These are phyloP conservation scores for Sordariomycetes sp. DNA, from an alignment of 2,329 filamentous ascomycete species.

Conservation along the genomic window DNA sequence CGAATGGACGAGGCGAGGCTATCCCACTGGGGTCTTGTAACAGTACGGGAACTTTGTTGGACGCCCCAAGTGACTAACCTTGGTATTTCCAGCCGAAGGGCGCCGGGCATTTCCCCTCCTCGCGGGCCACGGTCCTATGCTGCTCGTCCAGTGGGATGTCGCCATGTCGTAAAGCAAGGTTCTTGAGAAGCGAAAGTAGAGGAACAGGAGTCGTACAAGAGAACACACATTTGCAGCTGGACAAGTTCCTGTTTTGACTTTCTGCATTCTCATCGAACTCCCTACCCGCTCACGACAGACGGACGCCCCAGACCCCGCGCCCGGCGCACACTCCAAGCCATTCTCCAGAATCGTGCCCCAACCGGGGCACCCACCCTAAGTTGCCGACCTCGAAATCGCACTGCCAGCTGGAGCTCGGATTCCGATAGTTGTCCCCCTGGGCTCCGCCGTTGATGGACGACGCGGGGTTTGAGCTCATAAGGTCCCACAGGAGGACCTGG, in stretches of 20 bases:
- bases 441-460: constrained; percentile 35
- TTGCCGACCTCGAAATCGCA: constrained; percentile 83
- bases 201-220: not conserved
- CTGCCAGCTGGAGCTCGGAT: constrained; percentile 65
- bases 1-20: not conserved
- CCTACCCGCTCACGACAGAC: constrained; percentile 8
- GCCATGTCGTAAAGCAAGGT: not conserved
- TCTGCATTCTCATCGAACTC: not conserved
- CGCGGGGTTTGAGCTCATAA: constrained; percentile 50
- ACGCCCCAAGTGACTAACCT: not conserved
- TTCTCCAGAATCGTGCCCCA: constrained; percentile 58
- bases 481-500: constrained; percentile 85
- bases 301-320: constrained; percentile 69
- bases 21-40: not conserved
- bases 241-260: not conserved
- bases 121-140: not conserved
- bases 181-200: not conserved
- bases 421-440: constrained; percentile 43
- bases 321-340: constrained; percentile 78
- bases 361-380: constrained; percentile 69
- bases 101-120: not conserved
- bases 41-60: not conserved
- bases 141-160: not conserved
- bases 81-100: not conserved
- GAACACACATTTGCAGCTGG: not conserved